phyloP scores from a whole-genome alignment of 805 yeast genomes.

The Candida tammaniensis region DNA sequence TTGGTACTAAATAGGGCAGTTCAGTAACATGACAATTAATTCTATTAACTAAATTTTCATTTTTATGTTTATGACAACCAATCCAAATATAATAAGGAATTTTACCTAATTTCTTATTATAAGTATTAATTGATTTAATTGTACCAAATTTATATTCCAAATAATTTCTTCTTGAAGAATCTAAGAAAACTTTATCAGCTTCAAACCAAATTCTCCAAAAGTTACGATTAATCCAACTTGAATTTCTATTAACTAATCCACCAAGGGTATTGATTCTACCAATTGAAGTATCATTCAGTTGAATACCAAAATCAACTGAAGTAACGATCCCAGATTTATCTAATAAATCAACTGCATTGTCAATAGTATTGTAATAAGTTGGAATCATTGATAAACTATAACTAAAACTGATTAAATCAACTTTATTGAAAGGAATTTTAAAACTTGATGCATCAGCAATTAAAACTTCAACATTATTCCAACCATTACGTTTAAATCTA shows the following conservation, averaged over 20 bases:
- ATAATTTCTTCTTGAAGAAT: slow-evolving; percentile 78
- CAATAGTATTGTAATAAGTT: slow-evolving; percentile 73
- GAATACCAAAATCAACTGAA: slow-evolving; percentile 80
- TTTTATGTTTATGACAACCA: slow-evolving; percentile 49
- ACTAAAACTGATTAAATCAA: slow-evolving; percentile 76
- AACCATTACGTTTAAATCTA: slow-evolving; percentile 43
- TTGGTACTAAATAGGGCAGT: slow-evolving; percentile 75
- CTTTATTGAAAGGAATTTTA: slow-evolving; percentile 42
- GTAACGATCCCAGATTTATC: slow-evolving; percentile 61
- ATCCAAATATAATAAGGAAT: slow-evolving; percentile 85
- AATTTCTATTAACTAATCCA: slow-evolving; percentile 67
- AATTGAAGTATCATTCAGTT: slow-evolving; percentile 57
- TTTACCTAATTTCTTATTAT: slow-evolving; percentile 62
- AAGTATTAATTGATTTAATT: slow-evolving; percentile 65
- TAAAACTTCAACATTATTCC: slow-evolving; percentile 62
- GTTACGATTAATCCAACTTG: slow-evolving; percentile 73
- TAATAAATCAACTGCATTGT: slow-evolving; percentile 55
- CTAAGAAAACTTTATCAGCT: slow-evolving; percentile 75
- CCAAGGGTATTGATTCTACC: slow-evolving; percentile 76
- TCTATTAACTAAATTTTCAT: slow-evolving; percentile 51
- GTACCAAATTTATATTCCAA: slow-evolving; percentile 83
- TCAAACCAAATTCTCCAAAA: slow-evolving; percentile 91
- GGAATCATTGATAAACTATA: slow-evolving; percentile 87
- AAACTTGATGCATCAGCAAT: slow-evolving; percentile 78
- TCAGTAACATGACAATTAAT: slow-evolving; percentile 75